These are phyloP conservation scores for Ogataea thermomethanolica DNA, from an alignment of 805 yeast genomes.

Conservation along the genomic window DNA sequence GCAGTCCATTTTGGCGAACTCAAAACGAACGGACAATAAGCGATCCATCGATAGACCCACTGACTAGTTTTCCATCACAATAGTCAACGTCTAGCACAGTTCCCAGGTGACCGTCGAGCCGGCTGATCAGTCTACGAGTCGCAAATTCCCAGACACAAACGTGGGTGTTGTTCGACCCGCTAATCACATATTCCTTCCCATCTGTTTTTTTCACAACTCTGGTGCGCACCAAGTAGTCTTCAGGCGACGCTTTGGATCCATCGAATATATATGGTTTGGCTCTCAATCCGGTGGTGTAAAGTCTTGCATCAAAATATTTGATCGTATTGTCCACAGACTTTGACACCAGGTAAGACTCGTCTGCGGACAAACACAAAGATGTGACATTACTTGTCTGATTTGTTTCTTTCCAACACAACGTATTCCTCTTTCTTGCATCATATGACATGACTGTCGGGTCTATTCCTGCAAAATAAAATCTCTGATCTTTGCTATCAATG, in stretches of 20 bases:
- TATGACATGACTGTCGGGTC: slow-evolving; percentile 61
- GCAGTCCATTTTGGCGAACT: slow-evolving; percentile 19
- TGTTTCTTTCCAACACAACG: slow-evolving; percentile 44
- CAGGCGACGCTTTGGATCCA: slow-evolving; percentile 55
- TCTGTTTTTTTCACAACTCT: slow-evolving; percentile 39
- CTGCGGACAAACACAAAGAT: slow-evolving; percentile 43
- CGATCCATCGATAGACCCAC: slow-evolving; percentile 55
- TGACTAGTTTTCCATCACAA: slow-evolving; percentile 34
- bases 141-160: slow-evolving; percentile 59
- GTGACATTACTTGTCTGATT: slow-evolving; percentile 52
- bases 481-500: slow-evolving; percentile 36
- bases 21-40: slow-evolving; percentile 43
- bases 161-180: slow-evolving; percentile 64
- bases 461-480: slow-evolving; percentile 59
- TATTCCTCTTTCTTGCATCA: slow-evolving; percentile 47
- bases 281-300: slow-evolving; percentile 36
- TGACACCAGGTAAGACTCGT: slow-evolving; percentile 43
- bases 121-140: slow-evolving; percentile 43
- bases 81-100: slow-evolving; percentile 58
- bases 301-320: slow-evolving; percentile 52
- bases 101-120: slow-evolving; percentile 59
- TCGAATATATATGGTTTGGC: slow-evolving; percentile 47
- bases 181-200: slow-evolving; percentile 35
- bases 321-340: slow-evolving; percentile 57
- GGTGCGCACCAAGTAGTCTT: slow-evolving; percentile 49